Evolutionary conservation across 2,329 filamentous ascomycete species (phyloP).

Genomic region (Didymella arachidicola): DNA sequence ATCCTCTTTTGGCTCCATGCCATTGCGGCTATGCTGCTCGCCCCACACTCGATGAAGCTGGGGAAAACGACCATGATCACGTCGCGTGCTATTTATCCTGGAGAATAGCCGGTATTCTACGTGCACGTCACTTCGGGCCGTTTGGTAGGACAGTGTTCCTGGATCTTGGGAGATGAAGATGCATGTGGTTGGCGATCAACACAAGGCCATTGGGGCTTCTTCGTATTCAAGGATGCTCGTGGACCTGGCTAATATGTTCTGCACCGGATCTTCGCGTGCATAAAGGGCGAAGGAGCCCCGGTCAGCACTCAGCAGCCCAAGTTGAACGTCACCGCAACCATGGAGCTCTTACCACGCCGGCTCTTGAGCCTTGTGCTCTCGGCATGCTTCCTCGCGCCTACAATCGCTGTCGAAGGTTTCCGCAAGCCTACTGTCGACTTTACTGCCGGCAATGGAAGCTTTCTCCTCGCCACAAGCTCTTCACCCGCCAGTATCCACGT

Average conservation of each 20-base stretch:
- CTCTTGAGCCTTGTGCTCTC: slow-evolving; percentile 36
- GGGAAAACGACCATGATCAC: slow-evolving; percentile 18
- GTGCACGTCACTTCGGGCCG: slow-evolving; percentile 15
- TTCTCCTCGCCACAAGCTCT: slow-evolving; percentile 41
- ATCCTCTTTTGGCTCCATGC: slow-evolving; percentile 3
- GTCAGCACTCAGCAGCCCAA: slow-evolving; percentile 8
- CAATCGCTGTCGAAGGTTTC: slow-evolving; percentile 48
- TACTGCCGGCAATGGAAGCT: slow-evolving; percentile 51
- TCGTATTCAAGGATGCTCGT: slow-evolving; percentile 4
- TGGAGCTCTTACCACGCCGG: slow-evolving; percentile 43
- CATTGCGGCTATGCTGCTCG: slow-evolving; percentile 8
- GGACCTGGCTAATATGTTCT: slow-evolving; percentile 18
- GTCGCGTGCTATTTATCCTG: slow-evolving; percentile 16
- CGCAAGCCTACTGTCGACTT: slow-evolving; percentile 61
- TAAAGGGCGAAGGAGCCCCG: slow-evolving; percentile 9
- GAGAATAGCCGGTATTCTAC: slow-evolving; percentile 18
- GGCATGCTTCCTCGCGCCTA: slow-evolving; percentile 29
- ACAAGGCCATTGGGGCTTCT: slow-evolving; percentile 12
- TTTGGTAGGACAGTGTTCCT: slow-evolving; percentile 9
- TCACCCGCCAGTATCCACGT: slow-evolving; percentile 44
- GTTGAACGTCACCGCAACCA: slow-evolving; percentile 20
- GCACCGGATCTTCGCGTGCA: slow-evolving; percentile 13
- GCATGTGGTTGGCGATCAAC: slow-evolving; percentile 9
- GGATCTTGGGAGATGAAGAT: slow-evolving; percentile 6
- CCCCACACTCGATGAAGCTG: slow-evolving; percentile 20